Evolutionary conservation across 2,329 filamentous ascomycete genomes (phyloP).

Genomic region (Colletotrichum sp.): DNA sequence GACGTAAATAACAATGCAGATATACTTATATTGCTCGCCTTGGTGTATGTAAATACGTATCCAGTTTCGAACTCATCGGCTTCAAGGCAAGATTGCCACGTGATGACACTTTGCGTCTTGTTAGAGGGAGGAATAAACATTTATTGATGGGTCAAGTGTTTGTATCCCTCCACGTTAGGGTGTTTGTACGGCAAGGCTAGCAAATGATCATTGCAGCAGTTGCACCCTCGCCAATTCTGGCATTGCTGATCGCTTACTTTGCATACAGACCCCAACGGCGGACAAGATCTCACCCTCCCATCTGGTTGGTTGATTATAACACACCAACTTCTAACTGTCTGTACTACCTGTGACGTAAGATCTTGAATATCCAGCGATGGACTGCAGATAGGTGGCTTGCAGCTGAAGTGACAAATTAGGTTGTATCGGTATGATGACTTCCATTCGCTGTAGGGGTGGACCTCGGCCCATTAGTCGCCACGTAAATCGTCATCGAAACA

Average conservation of each 20-base stretch:
- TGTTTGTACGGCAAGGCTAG: not conserved
- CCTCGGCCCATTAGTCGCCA: not conserved
- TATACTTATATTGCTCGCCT: not conserved
- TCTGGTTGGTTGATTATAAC: not conserved
- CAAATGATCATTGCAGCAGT: not conserved
- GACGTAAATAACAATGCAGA: too few species aligned
- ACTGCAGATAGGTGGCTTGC: not conserved
- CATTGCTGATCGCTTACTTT: not conserved
- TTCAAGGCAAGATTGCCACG: not conserved
- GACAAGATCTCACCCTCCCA: not conserved
- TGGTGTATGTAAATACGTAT: too few species aligned
- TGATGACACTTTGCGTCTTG: not conserved
- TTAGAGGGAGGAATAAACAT: not conserved
- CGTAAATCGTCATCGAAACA: too few species aligned
- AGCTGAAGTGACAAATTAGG: not conserved
- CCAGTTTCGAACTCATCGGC: too few species aligned
- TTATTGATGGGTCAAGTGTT: not conserved
- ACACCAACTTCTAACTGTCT: not conserved
- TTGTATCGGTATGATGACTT: not conserved
- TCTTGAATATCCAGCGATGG: not conserved
- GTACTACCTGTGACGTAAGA: not conserved
- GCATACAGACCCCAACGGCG: not conserved
- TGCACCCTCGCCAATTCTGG: not conserved
- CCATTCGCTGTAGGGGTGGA: not conserved
- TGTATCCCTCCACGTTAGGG: not conserved